These are phyloP conservation scores for barley (Hordeum vulgare) DNA, from an alignment of 176 grass and related monocot genomes.

Conservation along the genomic window MorexV3_pseudomolecules_assembly NC_058519.1:650638985-650639484, in stretches of 20 bases:
- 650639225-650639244: slow-evolving; percentile 87
- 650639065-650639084: background rate
- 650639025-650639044: background rate
- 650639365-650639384: slow-evolving; percentile 52
- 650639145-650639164: slow-evolving; percentile 64
- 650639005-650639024: background rate
- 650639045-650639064: background rate
- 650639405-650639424: slow-evolving; percentile 82
- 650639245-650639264: slow-evolving; percentile 36
- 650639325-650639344: slow-evolving; percentile 44
- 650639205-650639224: slow-evolving; percentile 88
- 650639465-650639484: slow-evolving; percentile 48
- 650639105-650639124: slow-evolving; percentile 69
- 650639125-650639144: slow-evolving; percentile 52
- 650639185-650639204: slow-evolving; percentile 99
- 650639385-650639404: slow-evolving; percentile 71
- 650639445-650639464: slow-evolving; percentile 61
- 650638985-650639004: slow-evolving; percentile 69
- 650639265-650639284: slow-evolving; percentile 63
- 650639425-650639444: slow-evolving; percentile 36
- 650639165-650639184: slow-evolving; percentile 84
- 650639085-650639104: slow-evolving; percentile 67
- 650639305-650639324: slow-evolving; percentile 66
- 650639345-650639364: slow-evolving; percentile 69
- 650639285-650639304: slow-evolving; percentile 79